phyloP scores from a whole-genome alignment of 164 flowering plant species.

The Vitis rupestris region DNA sequence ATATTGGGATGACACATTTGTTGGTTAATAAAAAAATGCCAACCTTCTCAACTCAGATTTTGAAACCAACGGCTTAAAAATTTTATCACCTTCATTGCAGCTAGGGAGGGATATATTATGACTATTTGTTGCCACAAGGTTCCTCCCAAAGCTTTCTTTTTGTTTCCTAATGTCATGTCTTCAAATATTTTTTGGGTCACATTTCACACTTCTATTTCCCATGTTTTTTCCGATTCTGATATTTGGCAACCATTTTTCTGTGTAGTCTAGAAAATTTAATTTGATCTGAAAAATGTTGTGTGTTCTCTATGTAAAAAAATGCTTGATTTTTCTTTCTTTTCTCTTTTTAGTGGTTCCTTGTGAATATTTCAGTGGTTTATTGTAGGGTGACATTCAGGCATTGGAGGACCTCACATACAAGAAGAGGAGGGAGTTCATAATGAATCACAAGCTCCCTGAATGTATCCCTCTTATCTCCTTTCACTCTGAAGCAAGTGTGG shows the following conservation, averaged over 20 bases:
- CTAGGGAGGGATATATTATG: neutral
- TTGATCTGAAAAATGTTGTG: neutral
- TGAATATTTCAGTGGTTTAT: neutral
- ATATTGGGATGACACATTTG: neutral
- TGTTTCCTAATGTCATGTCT: neutral
- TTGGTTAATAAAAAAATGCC: too few relatives aligned
- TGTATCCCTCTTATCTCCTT: slow-evolving; percentile 76
- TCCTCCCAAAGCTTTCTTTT: neutral
- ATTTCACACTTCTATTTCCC: neutral
- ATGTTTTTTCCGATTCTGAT: neutral
- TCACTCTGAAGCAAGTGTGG: slow-evolving; percentile 71
- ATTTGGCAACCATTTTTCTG: too few relatives aligned
- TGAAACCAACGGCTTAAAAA: neutral
- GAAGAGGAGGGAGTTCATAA: slow-evolving; percentile 72
- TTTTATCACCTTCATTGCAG: neutral
- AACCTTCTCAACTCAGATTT: neutral
- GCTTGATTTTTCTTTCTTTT: neutral
- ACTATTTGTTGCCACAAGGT: neutral
- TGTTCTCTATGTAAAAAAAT: too few relatives aligned
- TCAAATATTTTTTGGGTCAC: neutral
- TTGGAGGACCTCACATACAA: slow-evolving; percentile 92
- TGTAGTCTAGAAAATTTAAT: neutral
- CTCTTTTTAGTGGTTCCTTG: neutral
- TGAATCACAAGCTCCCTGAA: slow-evolving; percentile 66
- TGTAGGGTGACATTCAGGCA: slow-evolving; percentile 84